Percentiles rank a stretch among this genome's conserved stretches.
phyloP scores from a whole-genome alignment of 176 grass and related monocot species.

The Guadua angustifolia region DNA sequence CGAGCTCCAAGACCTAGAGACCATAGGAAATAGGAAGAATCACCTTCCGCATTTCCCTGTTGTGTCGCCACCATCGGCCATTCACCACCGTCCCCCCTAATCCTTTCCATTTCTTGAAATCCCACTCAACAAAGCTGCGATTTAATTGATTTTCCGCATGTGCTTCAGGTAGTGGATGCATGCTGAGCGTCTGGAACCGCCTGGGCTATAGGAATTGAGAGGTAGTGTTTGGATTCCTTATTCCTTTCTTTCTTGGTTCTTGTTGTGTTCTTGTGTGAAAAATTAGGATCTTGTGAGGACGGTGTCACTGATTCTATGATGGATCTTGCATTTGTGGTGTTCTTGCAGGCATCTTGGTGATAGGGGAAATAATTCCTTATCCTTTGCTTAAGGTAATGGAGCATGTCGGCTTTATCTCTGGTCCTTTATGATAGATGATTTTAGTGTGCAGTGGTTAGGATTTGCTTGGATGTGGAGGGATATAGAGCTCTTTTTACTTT shows the following conservation, averaged over 20 bases:
- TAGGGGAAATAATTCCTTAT: background rate
- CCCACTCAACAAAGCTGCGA: background rate
- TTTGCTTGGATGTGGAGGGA: background rate
- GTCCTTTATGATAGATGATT: background rate
- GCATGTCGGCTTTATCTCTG: background rate
- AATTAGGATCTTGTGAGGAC: conserved; percentile 36
- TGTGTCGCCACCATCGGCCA: no score
- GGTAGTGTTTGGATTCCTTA: conserved; percentile 22
- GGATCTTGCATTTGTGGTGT: conserved; percentile 17
- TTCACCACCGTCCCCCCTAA: no score
- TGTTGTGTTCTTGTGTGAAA: conserved; percentile 25
- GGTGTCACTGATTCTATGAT: background rate
- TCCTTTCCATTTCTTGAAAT: no score
- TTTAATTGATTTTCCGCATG: background rate
- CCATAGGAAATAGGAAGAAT: no score
- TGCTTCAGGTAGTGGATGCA: background rate
- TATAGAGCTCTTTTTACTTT: background rate
- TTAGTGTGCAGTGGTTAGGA: background rate
- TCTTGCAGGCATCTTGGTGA: conserved; percentile 24
- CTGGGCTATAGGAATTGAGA: background rate
- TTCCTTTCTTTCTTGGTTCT: background rate
- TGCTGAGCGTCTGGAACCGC: background rate
- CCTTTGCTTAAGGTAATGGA: conserved; percentile 21
- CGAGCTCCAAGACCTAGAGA: no score
- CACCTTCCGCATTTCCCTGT: no score